phyloP scores from a whole-genome alignment of 1,284 basidiomycete species.

The Cryptococcus sp. region DNA sequence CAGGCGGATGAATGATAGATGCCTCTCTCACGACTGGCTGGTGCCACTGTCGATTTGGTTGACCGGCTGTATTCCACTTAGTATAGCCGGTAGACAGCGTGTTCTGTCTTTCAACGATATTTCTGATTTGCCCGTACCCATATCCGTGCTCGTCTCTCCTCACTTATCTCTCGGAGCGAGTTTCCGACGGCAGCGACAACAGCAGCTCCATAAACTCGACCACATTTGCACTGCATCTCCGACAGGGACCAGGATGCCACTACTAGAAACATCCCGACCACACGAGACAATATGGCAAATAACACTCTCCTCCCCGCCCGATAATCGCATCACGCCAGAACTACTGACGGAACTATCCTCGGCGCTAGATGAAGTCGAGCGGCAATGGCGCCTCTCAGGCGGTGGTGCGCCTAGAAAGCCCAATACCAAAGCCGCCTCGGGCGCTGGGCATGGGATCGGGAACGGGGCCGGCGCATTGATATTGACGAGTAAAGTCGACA shows the following conservation, averaged over 20 bases:
- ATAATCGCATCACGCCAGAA: conserved; percentile 50
- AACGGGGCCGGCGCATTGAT: conserved; percentile 66
- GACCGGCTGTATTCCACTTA: too few species aligned
- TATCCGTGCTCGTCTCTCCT: too few species aligned
- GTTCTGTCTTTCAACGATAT: too few species aligned
- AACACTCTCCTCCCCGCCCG: conserved; percentile 47
- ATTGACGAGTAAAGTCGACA: conserved; percentile 71
- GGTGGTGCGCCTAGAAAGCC: conserved; percentile 51
- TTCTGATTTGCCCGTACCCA: too few species aligned
- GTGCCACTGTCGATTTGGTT: too few species aligned
- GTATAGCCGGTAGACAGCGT: too few species aligned
- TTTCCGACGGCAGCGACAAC: too few species aligned
- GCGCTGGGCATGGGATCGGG: conserved; percentile 14
- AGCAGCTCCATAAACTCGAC: too few species aligned
- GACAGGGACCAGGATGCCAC: conserved; percentile 9
- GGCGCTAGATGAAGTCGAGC: conserved; percentile 75
- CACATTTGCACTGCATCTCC: too few species aligned
- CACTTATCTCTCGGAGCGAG: too few species aligned
- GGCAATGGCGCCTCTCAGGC: conserved; percentile 69
- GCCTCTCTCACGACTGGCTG: too few species aligned
- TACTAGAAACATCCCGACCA: conserved; percentile 37
- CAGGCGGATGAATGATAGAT: too few species aligned
- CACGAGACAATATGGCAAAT: conserved; percentile 41
- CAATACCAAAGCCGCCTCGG: conserved; percentile 49
- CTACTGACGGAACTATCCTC: conserved; percentile 40